Conservation (phyloP, 2,329 filamentous ascomycete genomes). For the Trichoderma harzianum region DNA sequence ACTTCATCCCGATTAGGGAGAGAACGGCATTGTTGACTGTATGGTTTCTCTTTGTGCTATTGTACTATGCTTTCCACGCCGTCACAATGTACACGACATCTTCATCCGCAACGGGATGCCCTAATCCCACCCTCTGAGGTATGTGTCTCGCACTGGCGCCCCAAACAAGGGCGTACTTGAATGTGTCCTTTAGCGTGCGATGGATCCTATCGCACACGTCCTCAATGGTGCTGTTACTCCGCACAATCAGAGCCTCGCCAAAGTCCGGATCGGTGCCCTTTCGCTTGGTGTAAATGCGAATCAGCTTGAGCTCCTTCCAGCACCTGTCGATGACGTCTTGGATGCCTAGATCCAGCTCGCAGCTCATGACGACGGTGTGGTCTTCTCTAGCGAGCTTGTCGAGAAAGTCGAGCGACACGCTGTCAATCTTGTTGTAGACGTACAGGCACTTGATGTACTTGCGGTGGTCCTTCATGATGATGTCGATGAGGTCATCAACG, state of each 20-base stretch:
- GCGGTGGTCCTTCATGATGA: constrained; percentile 98
- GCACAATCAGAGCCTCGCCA: constrained; percentile 85
- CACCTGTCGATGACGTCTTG: constrained; percentile 90
- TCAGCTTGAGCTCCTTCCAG: constrained; percentile 88
- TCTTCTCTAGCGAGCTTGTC: constrained; percentile 89
- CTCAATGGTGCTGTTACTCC: constrained; percentile 83
- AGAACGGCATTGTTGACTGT: neutral
- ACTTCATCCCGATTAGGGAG: neutral
- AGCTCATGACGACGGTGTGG: constrained; percentile 94
- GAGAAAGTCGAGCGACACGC: constrained; percentile 87
- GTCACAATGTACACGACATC: constrained; percentile 67
- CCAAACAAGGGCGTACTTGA: constrained; percentile 98
- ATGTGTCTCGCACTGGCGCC: constrained; percentile 93
- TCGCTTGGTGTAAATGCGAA: constrained; percentile 94
- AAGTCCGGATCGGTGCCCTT: constrained; percentile 91
- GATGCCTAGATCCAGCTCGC: constrained; percentile 90
- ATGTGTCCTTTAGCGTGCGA: constrained; percentile 91
- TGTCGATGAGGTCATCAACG: constrained; percentile 97
- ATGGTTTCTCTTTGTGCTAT: neutral
- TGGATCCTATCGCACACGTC: constrained; percentile 97
- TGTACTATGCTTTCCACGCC: constrained; percentile 54
- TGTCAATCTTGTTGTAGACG: constrained; percentile 99
- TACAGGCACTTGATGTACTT: constrained; percentile 96
- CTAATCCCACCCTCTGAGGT: constrained; percentile 85
- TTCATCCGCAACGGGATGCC: constrained; percentile 71